These are phyloP conservation scores for Biscutella laevigata DNA, from an alignment of 441 rosid species.

Conservation along the genomic window DNA sequence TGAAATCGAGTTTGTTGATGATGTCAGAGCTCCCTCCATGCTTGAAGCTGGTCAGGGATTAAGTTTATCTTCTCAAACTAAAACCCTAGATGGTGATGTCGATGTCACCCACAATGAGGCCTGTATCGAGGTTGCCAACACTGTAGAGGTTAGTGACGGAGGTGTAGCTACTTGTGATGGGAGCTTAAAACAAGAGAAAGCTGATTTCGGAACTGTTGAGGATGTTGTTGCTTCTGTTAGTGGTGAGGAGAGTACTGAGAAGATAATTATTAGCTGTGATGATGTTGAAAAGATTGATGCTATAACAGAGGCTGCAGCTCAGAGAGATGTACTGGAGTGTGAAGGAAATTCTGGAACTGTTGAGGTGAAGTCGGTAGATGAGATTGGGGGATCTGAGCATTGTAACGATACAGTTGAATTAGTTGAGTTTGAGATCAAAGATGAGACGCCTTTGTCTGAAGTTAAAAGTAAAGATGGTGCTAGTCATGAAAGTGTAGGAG, in stretches of 20 bases:
- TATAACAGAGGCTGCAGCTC: background rate
- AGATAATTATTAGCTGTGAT: background rate
- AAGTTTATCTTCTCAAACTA: too few relatives aligned
- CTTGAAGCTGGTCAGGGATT: too few relatives aligned
- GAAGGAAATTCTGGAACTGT: background rate
- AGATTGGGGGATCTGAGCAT: background rate
- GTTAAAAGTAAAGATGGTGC: background rate
- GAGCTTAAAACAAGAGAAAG: too few relatives aligned
- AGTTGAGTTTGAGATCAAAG: background rate
- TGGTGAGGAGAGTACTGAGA: background rate
- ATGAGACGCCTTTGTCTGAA: background rate
- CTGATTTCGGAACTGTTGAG: conserved; percentile 1
- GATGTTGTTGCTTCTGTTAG: background rate
- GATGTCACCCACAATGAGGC: too few relatives aligned
- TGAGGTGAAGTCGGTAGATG: background rate
- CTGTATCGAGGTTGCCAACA: too few relatives aligned
- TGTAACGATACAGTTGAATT: background rate
- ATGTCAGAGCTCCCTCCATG: too few relatives aligned
- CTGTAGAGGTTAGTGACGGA: too few relatives aligned
- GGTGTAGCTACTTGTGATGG: too few relatives aligned
- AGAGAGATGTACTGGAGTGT: background rate
- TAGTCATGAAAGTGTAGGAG: conserved; percentile 1
- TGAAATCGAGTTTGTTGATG: too few relatives aligned
- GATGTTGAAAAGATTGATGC: background rate
- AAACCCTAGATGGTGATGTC: too few relatives aligned